Base-by-base conservation (phyloP, 2,329 filamentous ascomycete genomes). In the Rhynchosporium graminicola region DNA sequence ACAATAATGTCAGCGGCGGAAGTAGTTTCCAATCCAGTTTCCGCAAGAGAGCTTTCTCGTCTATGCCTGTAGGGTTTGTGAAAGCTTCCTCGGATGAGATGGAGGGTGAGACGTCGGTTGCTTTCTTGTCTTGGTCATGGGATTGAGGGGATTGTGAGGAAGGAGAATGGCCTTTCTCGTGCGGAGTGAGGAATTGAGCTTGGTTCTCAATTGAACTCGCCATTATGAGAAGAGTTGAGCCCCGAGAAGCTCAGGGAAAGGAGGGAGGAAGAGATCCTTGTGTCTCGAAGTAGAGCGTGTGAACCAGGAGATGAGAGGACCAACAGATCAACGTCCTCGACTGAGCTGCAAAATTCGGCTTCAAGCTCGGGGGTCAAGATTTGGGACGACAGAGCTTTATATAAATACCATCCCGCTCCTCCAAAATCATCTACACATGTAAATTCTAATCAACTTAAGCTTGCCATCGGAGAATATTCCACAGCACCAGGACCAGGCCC, bases 11-110 rank as follows among this genome's bases (percentile, higher is more conserved):
- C 1, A 86, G 79, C 0, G 81, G 80, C 0, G 83, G 84, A 0
- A 86, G 72, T 3, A 86, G 74, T 51, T 78, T 76, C 3, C 73
- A 65, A 63, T 86, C 83, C 13, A 86, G 69, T 64, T 83, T 89
- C 9, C 86, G 78, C 6, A 90, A 69, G 1, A 90, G 75, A 0
- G 78, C 76, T 46, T 78, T 82, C 69, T 89, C 86, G 60, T 83
- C 81, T 38, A 88, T 71, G 0, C 64, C 68, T 3, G 64, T 65
- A 4, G 46, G 67, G 56, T 71, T 69, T 1, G 58, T 48, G 38
- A 67, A 63, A 3, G 60, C 63, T 20, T 70, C 68, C 20, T 61
- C 59, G 4, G 59, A 61, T 9, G 55, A 59, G n/a, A 62, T 36
- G 3, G 60, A 62, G 15, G 60, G 48, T 10, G 51, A 28, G 10